Conservation (phyloP, 2,329 filamentous ascomycete species). For the Monilinia aucupariae region DNA sequence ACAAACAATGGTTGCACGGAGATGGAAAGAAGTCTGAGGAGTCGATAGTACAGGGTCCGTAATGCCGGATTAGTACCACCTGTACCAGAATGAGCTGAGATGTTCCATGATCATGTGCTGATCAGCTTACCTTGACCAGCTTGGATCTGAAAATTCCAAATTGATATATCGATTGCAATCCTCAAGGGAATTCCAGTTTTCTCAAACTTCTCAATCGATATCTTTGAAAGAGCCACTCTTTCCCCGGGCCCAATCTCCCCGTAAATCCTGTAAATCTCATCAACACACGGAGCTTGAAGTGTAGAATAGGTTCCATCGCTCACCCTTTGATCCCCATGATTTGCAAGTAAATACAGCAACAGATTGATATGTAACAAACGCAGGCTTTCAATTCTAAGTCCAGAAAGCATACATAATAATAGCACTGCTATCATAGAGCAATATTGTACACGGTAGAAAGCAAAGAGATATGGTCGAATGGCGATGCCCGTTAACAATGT, state of each 20-base stretch:
- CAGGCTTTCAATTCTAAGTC: not conserved
- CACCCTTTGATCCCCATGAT: constrained; percentile 64
- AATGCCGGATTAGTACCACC: constrained; percentile 86
- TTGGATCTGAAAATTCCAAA: constrained; percentile 95
- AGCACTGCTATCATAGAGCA: constrained; percentile 7
- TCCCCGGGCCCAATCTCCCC: constrained; percentile 79
- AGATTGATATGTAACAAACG: not conserved
- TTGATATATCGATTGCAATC: constrained; percentile 88
- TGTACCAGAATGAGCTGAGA: constrained; percentile 32
- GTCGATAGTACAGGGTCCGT: constrained; percentile 86
- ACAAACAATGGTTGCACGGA: constrained; percentile 86
- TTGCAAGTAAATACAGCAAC: constrained; percentile 7
- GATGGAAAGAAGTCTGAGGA: constrained; percentile 68
- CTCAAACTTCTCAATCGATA: constrained; percentile 73
- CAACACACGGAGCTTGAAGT: not conserved
- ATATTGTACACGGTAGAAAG: not conserved
- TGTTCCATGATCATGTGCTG: constrained; percentile 7
- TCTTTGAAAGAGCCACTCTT: constrained; percentile 73
- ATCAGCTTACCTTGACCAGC: constrained; percentile 59
- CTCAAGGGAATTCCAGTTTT: constrained; percentile 66
- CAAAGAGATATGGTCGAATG: not conserved
- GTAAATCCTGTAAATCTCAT: constrained; percentile 62
- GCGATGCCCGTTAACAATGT: not conserved
- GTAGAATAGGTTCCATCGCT: not conserved
- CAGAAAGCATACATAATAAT: constrained; percentile 13